phyloP scores from a whole-genome alignment of 2,329 filamentous ascomycete species.

The Cryphonectria naterciae region DNA sequence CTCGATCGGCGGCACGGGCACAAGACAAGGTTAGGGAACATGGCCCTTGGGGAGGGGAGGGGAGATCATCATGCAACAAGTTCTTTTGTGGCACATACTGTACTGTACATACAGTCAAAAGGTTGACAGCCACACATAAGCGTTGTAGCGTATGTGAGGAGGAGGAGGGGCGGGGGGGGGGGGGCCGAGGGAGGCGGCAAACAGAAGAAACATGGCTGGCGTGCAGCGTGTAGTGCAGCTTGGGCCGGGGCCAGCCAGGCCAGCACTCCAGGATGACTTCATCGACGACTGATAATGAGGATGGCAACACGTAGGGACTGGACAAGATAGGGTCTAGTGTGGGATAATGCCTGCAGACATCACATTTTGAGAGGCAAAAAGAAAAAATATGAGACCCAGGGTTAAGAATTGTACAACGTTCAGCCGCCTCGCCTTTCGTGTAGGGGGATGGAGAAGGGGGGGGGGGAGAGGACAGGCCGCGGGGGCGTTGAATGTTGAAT shows the following conservation, averaged over 20 bases:
- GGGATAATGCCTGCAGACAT: constrained; percentile 21
- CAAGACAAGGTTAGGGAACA: constrained; percentile 11
- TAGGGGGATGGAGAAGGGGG: no score
- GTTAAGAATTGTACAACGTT: neutral
- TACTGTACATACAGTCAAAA: neutral
- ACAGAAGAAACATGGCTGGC: constrained; percentile 17
- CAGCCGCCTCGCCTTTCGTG: neutral
- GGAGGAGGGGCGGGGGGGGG: no score
- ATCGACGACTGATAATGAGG: constrained; percentile 16
- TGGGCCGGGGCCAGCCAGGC: neutral
- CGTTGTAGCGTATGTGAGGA: neutral
- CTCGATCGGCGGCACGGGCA: constrained; percentile 25
- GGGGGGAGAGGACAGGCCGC: no score
- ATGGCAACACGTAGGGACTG: neutral
- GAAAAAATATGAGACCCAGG: neutral
- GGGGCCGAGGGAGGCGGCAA: neutral
- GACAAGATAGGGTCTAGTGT: neutral
- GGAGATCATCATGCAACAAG: constrained; percentile 20
- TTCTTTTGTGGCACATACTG: neutral
- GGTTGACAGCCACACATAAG: neutral
- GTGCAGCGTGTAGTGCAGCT: constrained; percentile 11
- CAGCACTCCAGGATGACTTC: constrained; percentile 29
- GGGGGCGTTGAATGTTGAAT: neutral
- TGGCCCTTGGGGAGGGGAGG: no score
- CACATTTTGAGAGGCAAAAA: neutral